Conservation (phyloP, 345 rosid genomes). For the Dovyalis caffra region DNA sequence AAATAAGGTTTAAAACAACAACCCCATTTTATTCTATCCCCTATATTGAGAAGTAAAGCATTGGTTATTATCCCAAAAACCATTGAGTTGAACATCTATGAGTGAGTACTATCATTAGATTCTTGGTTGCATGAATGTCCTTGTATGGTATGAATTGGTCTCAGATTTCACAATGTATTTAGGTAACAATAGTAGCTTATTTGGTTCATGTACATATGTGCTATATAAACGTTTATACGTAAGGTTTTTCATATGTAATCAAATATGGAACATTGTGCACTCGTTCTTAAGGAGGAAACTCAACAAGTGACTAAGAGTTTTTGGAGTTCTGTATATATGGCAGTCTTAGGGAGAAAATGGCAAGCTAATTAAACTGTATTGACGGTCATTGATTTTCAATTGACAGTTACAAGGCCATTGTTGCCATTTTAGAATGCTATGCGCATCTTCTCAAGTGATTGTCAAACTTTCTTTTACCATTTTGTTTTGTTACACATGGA, state of each 20-base stretch:
- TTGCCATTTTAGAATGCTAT: not conserved
- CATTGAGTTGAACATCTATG: not conserved
- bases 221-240: not conserved
- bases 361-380: not conserved
- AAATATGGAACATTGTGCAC: not conserved
- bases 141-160: no score
- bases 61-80: not conserved
- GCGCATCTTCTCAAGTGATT: not conserved
- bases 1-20: not conserved
- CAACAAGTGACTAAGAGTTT: not conserved
- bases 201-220: not conserved
- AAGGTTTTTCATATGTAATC: not conserved
- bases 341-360: slow-evolving; percentile 4
- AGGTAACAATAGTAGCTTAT: not conserved
- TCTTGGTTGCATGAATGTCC: no score
- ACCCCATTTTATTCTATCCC: not conserved
- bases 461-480: not conserved
- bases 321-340: not conserved
- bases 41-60: not conserved
- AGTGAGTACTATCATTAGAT: not conserved
- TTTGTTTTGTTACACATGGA: not conserved
- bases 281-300: slow-evolving; percentile 4
- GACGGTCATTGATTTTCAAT: slow-evolving; percentile 3
- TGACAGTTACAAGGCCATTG: not conserved
- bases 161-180: not conserved